Evolutionary conservation across 768 basidiomycete species (phyloP).

Genomic region (Mycena sanguinolenta): DNA sequence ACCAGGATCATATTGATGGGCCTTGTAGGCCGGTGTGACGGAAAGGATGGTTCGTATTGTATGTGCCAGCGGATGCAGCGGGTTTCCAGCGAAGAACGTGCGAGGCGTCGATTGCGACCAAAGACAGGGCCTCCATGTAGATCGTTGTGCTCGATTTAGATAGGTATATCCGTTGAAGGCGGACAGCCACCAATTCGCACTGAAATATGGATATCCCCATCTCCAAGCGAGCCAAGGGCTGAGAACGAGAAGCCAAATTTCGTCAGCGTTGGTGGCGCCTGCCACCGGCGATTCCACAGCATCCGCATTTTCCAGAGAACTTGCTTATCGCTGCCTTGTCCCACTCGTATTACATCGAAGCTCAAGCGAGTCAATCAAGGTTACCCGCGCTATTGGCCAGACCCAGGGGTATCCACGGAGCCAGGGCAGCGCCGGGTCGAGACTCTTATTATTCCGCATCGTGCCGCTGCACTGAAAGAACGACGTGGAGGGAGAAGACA

Average conservation of each 20-base stretch:
- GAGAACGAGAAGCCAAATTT: conserved; percentile 1
- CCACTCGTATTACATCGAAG: not conserved
- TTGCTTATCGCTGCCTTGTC: conserved; percentile 22
- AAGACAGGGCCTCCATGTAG: not conserved
- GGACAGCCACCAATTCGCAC: no score
- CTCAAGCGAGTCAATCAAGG: conserved; percentile 20
- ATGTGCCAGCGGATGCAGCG: not conserved
- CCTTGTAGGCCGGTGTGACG: not conserved
- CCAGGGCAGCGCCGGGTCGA: not conserved
- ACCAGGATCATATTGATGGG: conserved; percentile 7
- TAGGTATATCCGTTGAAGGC: no score
- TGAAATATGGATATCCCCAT: no score
- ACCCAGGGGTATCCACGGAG: conserved; percentile 3
- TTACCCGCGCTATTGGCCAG: not conserved
- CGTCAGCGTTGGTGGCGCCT: conserved; percentile 4
- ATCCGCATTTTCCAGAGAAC: conserved; percentile 15
- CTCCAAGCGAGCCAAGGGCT: no score
- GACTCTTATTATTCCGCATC: not conserved
- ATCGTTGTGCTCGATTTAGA: not conserved
- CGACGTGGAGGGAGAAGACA: conserved; percentile 17
- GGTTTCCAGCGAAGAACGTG: conserved; percentile 5
- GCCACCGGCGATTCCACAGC: not conserved
- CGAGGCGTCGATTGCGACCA: not conserved
- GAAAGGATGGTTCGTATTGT: not conserved
- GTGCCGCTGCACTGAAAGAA: not conserved